Evolutionary conservation across 441 rosid species (phyloP), one percentile per base, ranked within the genome.

Genomic region (Arabidopsis lyrata): DNA sequence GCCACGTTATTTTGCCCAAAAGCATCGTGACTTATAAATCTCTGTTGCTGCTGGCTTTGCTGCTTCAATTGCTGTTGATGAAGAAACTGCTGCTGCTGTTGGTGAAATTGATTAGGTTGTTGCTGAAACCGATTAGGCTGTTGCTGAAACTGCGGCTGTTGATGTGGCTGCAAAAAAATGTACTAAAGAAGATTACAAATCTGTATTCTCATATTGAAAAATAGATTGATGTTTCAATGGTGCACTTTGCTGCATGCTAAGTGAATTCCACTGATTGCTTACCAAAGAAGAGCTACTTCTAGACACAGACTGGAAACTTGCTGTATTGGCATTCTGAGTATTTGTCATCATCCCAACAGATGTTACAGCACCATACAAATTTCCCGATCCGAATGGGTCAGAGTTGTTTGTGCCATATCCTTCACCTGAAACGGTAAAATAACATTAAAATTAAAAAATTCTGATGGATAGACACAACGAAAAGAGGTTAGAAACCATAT

Each of bases 361-460:
- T 18, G 89, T 76, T 70, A 84, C 89, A 55, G 83, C 80, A 54
- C 91, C 88, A 75, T 83, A 90, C 73, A 86, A 81, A 77, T 79
- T 90, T 69, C 91, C 98, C 77, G 96, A 77, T 61, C 88, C 90
- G 18, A 88, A 79, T 78, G 90, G 77, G 77, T 91, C 99, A 39
- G 88, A 72, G 77, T 63, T 84, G 75, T 68, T 80, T 78, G 86
- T 74, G 70, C 87, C 90, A 88, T 85, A 89, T 50, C 88, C 96
- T 81, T 92, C 98, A 78, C 96, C 99, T 96, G 87, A 79, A 58
- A 8, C 14, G 3, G 32, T 48, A 64, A 27, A 63, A 57, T 45
- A 65, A 16, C 52, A 66, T 24, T 2, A 13, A 35, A 15, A 38
- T 13, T 34, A n/a, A 13, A 4, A 50, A 52, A 34, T 59, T 42